phyloP scores from a whole-genome alignment of 495 filamentous ascomycete species.

The Penicillium egyptiacum region DNA sequence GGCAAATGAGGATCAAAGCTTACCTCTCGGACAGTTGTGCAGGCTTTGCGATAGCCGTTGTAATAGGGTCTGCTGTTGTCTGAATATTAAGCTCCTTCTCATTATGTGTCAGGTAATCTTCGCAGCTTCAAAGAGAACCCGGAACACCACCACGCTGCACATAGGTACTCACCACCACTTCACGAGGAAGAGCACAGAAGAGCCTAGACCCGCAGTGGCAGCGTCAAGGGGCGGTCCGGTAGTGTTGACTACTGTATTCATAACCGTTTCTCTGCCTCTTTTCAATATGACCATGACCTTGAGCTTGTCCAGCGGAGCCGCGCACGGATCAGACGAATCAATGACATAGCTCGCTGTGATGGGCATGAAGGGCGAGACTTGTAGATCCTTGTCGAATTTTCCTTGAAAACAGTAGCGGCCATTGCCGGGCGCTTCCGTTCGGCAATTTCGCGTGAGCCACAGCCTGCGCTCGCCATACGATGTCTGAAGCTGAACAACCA shows the following conservation, averaged over 20 bases:
- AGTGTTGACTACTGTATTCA: conserved; percentile 7
- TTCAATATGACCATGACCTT: conserved; percentile 12
- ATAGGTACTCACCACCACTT: conserved; percentile 11
- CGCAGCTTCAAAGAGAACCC: conserved; percentile 9
- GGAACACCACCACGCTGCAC: conserved; percentile 7
- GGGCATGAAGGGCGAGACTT: conserved; percentile 9
- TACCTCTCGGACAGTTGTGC: conserved; percentile 9
- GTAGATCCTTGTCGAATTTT: conserved; percentile 10
- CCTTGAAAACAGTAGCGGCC: conserved; percentile 6
- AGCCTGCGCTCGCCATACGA: conserved; percentile 11
- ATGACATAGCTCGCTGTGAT: conserved; percentile 7
- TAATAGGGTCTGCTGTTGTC: conserved; percentile 7
- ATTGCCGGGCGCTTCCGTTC: background rate
- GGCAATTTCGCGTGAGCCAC: conserved; percentile 9
- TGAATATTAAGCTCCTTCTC: conserved; percentile 8
- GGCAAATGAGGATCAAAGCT: background rate
- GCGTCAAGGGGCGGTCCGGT: conserved; percentile 4
- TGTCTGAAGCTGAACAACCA: conserved; percentile 12
- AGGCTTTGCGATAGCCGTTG: conserved; percentile 8
- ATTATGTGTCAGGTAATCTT: conserved; percentile 8
- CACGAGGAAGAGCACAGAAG: conserved; percentile 5
- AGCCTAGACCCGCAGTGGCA: conserved; percentile 1
- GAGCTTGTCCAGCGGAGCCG: conserved; percentile 3
- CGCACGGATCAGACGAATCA: conserved; percentile 12
- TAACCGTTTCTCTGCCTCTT: conserved; percentile 3